Evolutionary conservation across 2,329 filamentous ascomycete species (phyloP).

Genomic region (Pezizomycotina sp.): DNA sequence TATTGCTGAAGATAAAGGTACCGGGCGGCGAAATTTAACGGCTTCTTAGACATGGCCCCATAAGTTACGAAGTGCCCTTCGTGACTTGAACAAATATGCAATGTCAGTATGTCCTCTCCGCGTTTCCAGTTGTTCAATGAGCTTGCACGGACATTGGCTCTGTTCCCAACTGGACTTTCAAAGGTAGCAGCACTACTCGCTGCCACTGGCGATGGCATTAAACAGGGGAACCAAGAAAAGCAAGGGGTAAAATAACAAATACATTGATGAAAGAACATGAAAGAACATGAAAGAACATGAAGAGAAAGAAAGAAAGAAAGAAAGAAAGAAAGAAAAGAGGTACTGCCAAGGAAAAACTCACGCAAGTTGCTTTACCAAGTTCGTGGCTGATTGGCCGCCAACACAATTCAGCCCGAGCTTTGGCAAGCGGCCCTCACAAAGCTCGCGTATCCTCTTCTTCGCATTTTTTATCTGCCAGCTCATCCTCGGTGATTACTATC

Average conservation of each 20-base stretch:
- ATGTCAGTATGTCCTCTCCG: not conserved
- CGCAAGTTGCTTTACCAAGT: conserved; percentile 55
- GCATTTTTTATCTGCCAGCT: conserved; percentile 34
- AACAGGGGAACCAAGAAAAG: no score
- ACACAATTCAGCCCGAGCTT: conserved; percentile 82
- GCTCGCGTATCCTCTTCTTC: conserved; percentile 41
- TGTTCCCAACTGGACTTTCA: no score
- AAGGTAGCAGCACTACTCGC: no score
- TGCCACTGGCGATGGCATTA: no score
- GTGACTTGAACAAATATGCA: conserved; percentile 29
- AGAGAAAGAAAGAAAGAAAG: no score
- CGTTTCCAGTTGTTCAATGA: not conserved
- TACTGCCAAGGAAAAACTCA: conserved; percentile 22
- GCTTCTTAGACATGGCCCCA: conserved; percentile 84
- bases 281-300: no score
- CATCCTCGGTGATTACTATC: conserved; percentile 35
- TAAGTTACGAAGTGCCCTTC: conserved; percentile 75
- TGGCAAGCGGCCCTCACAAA: conserved; percentile 52
- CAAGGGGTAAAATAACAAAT: no score
- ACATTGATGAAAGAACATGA: no score
- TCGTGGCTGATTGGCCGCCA: conserved; percentile 66
- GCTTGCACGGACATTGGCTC: no score
- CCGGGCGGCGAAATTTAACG: conserved; percentile 65
- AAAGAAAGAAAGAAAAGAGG: no score
- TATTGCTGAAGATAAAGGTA: conserved; percentile 81